phyloP scores from a whole-genome alignment of 2,329 filamentous ascomycete species.

The Epichloe typhina region DNA sequence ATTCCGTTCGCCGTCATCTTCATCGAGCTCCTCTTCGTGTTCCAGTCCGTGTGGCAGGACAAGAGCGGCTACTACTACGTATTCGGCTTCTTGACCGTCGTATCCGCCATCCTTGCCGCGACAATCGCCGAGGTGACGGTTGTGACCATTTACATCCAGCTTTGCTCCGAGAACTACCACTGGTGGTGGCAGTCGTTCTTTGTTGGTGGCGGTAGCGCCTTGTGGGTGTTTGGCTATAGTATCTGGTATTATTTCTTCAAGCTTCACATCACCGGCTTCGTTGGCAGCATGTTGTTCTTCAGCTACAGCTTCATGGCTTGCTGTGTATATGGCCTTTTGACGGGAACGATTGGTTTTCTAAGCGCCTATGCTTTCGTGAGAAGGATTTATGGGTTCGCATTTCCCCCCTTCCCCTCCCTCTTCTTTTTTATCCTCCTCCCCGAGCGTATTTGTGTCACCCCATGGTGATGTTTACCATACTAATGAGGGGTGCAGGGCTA shows the following conservation, averaged over 20 bases:
- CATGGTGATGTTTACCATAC: neutral
- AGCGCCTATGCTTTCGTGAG: conserved; percentile 74
- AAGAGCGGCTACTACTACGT: conserved; percentile 89
- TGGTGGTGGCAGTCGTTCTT: conserved; percentile 92
- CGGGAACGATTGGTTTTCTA: conserved; percentile 74
- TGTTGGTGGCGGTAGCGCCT: conserved; percentile 59
- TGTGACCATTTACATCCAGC: conserved; percentile 68
- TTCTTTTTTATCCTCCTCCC: neutral
- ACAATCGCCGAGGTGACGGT: conserved; percentile 75
- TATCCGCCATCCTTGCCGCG: conserved; percentile 57
- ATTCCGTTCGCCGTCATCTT: conserved; percentile 81
- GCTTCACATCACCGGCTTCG: conserved; percentile 67
- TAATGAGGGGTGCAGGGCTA: conserved; percentile 25
- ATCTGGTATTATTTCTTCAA: conserved; percentile 74
- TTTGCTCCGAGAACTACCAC: conserved; percentile 75
- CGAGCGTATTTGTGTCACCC: neutral
- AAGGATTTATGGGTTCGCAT: conserved; percentile 61
- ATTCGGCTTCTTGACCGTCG: conserved; percentile 71
- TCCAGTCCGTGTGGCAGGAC: conserved; percentile 79
- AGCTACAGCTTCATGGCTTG: conserved; percentile 74
- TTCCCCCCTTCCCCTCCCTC: conserved; percentile 5
- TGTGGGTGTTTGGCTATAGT: conserved; percentile 77
- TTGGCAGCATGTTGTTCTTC: conserved; percentile 73
- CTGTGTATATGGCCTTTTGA: conserved; percentile 66
- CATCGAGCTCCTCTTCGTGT: conserved; percentile 76